Percentiles rank a stretch among this genome's conserved stretches.
These are phyloP conservation scores for Mediolabrus comicus DNA, from an alignment of 108 stramenopile species.

Conservation along the genomic window DNA sequence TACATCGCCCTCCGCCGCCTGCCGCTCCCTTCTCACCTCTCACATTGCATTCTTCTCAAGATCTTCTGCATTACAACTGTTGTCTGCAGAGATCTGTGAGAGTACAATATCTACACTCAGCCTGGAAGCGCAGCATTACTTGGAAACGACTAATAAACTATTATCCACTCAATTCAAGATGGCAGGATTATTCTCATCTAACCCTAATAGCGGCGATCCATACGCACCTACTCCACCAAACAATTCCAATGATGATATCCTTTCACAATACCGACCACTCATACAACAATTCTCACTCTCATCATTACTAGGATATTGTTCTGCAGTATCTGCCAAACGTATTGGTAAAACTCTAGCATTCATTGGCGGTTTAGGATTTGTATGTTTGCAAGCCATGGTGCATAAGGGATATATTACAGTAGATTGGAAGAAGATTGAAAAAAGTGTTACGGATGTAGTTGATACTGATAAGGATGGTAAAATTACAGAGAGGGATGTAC, in stretches of 20 bases:
- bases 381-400: constrained; percentile 67
- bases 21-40: no score
- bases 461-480: constrained; percentile 53
- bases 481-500: constrained; percentile 56
- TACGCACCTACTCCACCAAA: constrained; percentile 7
- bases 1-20: no score
- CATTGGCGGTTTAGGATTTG: constrained; percentile 73
- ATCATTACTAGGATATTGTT: constrained; percentile 84
- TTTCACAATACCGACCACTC: constrained; percentile 35
- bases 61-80: no score
- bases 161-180: background rate
- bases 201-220: constrained; percentile 24
- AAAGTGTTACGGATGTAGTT: constrained; percentile 57
- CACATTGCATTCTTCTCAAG: no score
- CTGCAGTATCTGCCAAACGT: constrained; percentile 80
- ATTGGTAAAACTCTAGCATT: constrained; percentile 79
- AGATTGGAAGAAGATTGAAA: constrained; percentile 84
- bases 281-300: constrained; percentile 70
- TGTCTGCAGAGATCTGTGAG: no score
- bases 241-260: constrained; percentile 3
- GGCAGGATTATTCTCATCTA: constrained; percentile 15
- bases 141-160: no score
- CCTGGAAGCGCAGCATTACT: no score
- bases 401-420: constrained; percentile 77
- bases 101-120: no score